Percentiles rank a stretch among this genome's conserved stretches.
Evolutionary conservation across 345 rosid species (phyloP).

Genomic region (Boechera stricta): DNA sequence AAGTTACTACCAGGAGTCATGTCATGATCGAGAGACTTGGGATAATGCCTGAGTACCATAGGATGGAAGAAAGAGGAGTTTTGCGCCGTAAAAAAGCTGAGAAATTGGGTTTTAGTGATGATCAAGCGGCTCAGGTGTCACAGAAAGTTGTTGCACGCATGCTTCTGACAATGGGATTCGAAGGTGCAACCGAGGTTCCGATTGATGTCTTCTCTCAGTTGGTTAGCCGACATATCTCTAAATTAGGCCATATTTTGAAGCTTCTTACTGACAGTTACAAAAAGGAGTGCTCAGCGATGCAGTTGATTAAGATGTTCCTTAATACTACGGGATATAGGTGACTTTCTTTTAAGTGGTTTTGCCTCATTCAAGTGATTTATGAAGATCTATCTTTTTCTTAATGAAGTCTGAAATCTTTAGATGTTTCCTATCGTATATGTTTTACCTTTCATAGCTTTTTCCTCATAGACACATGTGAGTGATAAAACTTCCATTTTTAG

Average conservation of each 20-base stretch:
- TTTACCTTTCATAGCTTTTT: slow-evolving; percentile 1
- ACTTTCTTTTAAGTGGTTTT: slow-evolving; percentile 25
- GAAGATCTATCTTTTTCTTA: slow-evolving; percentile 4
- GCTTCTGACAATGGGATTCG: slow-evolving; percentile 68
- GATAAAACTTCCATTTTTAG: slow-evolving; percentile 16
- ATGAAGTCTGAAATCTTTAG: background rate
- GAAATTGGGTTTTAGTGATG: slow-evolving; percentile 62
- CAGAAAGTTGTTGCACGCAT: slow-evolving; percentile 70
- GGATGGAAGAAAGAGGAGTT: slow-evolving; percentile 75
- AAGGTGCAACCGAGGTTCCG: slow-evolving; percentile 80
- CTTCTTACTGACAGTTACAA: slow-evolving; percentile 83
- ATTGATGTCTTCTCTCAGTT: slow-evolving; percentile 81
- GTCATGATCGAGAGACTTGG: slow-evolving; percentile 90
- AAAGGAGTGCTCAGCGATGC: slow-evolving; percentile 81
- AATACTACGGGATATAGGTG: slow-evolving; percentile 71
- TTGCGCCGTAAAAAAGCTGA: slow-evolving; percentile 61
- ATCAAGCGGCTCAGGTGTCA: slow-evolving; percentile 71
- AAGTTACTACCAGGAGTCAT: slow-evolving; percentile 62
- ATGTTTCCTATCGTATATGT: background rate
- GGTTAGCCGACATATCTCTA: slow-evolving; percentile 67
- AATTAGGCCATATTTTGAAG: slow-evolving; percentile 73
- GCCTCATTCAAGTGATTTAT: slow-evolving; percentile 7
- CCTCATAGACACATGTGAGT: slow-evolving; percentile 8
- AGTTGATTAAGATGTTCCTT: slow-evolving; percentile 89
- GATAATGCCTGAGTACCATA: slow-evolving; percentile 65